These are phyloP conservation scores for Alternaria longipes DNA, from an alignment of 2,329 filamentous ascomycete genomes.

Conservation along the genomic window DNA sequence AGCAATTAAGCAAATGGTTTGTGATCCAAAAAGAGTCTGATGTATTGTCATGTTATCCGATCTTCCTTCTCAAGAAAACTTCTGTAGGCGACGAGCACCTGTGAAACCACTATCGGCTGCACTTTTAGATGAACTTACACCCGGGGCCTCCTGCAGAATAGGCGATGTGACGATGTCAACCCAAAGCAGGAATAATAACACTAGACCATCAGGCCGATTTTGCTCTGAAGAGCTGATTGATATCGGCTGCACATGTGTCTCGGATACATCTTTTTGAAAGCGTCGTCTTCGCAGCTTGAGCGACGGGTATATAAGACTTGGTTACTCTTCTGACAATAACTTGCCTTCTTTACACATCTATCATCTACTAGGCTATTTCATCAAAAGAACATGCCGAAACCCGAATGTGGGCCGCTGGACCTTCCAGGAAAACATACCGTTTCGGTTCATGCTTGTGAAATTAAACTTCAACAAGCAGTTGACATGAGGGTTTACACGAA, in stretches of 20 bases:
- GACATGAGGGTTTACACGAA: too few species aligned
- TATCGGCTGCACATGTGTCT: not conserved
- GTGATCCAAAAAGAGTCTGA: not conserved
- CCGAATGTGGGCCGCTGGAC: too few species aligned
- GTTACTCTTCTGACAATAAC: not conserved
- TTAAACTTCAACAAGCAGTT: too few species aligned
- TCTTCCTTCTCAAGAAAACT: not conserved
- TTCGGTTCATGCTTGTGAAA: too few species aligned
- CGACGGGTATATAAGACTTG: not conserved
- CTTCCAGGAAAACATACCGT: too few species aligned
- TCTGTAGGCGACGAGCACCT: not conserved
- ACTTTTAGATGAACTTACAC: slow-evolving; percentile 31
- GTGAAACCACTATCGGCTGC: too few species aligned
- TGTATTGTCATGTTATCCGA: not conserved
- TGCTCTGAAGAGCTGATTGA: slow-evolving; percentile 9
- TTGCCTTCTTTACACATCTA: too few species aligned
- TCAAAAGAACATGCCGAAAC: too few species aligned
- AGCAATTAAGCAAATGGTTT: not conserved
- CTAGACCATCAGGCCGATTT: slow-evolving; percentile 27
- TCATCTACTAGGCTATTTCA: too few species aligned
- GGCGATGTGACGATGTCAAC: slow-evolving; percentile 6
- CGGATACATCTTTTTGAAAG: not conserved
- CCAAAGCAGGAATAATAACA: slow-evolving; percentile 42
- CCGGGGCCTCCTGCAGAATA: slow-evolving; percentile 42
- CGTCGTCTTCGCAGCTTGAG: not conserved